These are phyloP conservation scores for Breviolum minutum DNA, from an alignment of 73 alveolate genomes.

Conservation along the genomic window DNA sequence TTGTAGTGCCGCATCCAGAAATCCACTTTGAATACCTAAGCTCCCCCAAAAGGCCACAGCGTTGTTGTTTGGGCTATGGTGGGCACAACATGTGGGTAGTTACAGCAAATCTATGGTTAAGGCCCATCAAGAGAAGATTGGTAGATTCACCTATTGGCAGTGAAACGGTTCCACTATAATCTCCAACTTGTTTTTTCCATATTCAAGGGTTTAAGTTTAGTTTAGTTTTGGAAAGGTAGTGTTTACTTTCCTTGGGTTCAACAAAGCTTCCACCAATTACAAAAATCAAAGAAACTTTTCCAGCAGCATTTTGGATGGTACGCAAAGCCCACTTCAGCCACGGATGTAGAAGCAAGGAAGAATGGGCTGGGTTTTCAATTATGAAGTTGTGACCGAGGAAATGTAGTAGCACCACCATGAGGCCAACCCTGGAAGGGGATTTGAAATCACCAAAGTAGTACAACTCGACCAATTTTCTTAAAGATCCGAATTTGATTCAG, in stretches of 20 bases:
- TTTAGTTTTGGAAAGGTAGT: background rate
- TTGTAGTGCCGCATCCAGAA: slow-evolving; percentile 12
- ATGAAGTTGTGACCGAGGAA: slow-evolving; percentile 20
- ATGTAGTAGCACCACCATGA: background rate
- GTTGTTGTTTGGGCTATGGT: background rate
- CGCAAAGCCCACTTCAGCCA: slow-evolving; percentile 27
- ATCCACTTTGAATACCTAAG: background rate
- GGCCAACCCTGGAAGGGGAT: background rate
- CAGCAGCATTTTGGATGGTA: background rate
- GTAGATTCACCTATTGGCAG: no score
- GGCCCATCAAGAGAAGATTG: background rate
- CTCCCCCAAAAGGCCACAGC: no score
- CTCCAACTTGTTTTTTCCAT: no score
- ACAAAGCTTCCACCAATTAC: background rate
- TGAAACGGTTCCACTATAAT: no score
- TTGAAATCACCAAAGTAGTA: background rate
- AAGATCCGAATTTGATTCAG: background rate
- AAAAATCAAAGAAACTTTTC: background rate
- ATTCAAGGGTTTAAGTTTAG: no score
- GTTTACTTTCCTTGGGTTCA: background rate
- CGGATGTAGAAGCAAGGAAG: slow-evolving; percentile 14
- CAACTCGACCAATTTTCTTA: no score
- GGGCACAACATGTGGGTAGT: background rate
- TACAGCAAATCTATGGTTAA: background rate
- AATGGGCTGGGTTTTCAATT: slow-evolving; percentile 45